phyloP scores from a whole-genome alignment of 108 stramenopile genomes.

The Thalassiosira profunda region DNA sequence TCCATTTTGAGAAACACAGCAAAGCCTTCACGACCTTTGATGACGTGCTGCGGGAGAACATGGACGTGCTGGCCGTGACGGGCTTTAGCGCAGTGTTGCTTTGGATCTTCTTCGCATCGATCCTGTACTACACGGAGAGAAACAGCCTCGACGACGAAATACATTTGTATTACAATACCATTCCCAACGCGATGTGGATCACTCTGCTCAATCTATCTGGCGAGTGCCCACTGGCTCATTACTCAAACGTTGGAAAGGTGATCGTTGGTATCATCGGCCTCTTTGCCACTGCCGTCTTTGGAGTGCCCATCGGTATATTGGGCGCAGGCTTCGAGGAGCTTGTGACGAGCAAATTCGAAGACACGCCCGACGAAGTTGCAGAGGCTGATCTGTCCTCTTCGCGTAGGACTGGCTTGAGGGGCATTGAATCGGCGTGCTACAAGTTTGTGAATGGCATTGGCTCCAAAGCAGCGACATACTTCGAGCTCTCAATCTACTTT shows the following conservation, averaged over 20 bases:
- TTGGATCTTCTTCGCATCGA: constrained; percentile 84
- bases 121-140: constrained; percentile 86
- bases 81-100: constrained; percentile 85
- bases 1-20: constrained; percentile 87
- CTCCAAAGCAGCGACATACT: constrained; percentile 45
- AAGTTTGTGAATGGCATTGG: constrained; percentile 77
- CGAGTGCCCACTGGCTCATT: constrained; percentile 87
- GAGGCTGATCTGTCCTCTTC: background rate
- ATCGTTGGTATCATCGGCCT: constrained; percentile 81
- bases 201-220: constrained; percentile 91
- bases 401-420: constrained; percentile 4
- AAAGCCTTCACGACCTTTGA: constrained; percentile 85
- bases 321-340: constrained; percentile 92
- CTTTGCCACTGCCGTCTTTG: constrained; percentile 76
- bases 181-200: constrained; percentile 95
- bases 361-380: constrained; percentile 61
- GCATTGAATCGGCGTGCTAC: constrained; percentile 38
- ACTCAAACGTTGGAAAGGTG: constrained; percentile 77
- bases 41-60: constrained; percentile 70
- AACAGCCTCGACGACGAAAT: constrained; percentile 86
- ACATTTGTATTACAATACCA: constrained; percentile 68
- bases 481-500: constrained; percentile 74
- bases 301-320: constrained; percentile 89
- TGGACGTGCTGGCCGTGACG: constrained; percentile 85
- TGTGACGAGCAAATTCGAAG: constrained; percentile 72